Percentiles rank a stretch among this genome's conserved stretches.
phyloP scores from a whole-genome alignment of 2,329 filamentous ascomycete genomes.

The Colletotrichum sp. region DNA sequence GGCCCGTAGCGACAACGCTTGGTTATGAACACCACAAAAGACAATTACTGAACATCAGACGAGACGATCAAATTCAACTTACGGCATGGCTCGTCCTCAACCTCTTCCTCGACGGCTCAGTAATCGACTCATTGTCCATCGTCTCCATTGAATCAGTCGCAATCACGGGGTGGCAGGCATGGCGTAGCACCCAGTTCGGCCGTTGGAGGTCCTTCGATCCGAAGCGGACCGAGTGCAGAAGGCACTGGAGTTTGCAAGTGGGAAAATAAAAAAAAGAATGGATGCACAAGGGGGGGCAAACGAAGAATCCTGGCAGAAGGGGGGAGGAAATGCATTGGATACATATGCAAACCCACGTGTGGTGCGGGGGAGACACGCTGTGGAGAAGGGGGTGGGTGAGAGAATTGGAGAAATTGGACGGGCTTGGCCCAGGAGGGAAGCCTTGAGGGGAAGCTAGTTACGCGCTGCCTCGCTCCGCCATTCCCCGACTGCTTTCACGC shows the following conservation, averaged over 20 bases:
- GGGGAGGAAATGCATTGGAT: background rate
- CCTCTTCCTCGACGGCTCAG: slow-evolving; percentile 41
- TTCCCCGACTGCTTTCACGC: background rate
- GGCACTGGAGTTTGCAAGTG: background rate
- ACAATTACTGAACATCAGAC: background rate
- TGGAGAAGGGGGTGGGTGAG: slow-evolving; percentile 1
- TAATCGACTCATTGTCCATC: slow-evolving; percentile 29
- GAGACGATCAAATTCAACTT: slow-evolving; percentile 21
- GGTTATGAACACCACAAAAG: background rate
- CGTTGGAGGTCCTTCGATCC: slow-evolving; percentile 26
- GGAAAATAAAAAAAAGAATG: slow-evolving; percentile 9
- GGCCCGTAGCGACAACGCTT: background rate
- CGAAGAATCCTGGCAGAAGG: slow-evolving; percentile 11
- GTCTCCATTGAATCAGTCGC: slow-evolving; percentile 9
- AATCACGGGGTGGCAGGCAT: slow-evolving; percentile 1
- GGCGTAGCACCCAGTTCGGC: slow-evolving; percentile 7
- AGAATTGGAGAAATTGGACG: slow-evolving; percentile 9
- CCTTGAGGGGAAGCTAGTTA: background rate
- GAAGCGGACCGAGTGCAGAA: slow-evolving; percentile 33
- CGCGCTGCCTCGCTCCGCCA: background rate
- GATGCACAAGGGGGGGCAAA: slow-evolving; percentile 8
- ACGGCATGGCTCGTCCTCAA: slow-evolving; percentile 45
- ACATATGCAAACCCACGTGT: slow-evolving; percentile 17
- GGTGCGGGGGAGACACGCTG: slow-evolving; percentile 10
- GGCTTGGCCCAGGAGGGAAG: background rate